Evolutionary conservation across 352 stramenopile species (phyloP).

Genomic region (Phytopythium montanum): DNA sequence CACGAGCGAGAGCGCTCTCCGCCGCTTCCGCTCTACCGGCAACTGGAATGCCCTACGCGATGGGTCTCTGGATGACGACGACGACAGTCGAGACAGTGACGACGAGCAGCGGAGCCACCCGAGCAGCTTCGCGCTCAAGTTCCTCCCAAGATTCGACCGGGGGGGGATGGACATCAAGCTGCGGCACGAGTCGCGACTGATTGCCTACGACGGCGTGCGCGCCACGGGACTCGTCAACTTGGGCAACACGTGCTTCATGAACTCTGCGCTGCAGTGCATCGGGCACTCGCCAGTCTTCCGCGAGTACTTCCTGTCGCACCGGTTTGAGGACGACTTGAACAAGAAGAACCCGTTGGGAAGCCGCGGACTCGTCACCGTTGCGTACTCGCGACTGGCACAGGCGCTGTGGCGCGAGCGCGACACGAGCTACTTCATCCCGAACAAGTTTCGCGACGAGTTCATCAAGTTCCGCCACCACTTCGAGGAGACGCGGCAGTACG

Average conservation of each 20-base stretch:
- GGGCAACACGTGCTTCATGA: slow-evolving; percentile 90
- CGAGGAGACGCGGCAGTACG: slow-evolving; percentile 90
- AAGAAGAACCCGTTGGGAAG: slow-evolving; percentile 91
- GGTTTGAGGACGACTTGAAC: slow-evolving; percentile 93
- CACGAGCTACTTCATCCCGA: slow-evolving; percentile 41
- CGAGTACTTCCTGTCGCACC: slow-evolving; percentile 93
- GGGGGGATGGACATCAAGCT: slow-evolving; percentile 13
- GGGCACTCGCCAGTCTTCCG: slow-evolving; percentile 92
- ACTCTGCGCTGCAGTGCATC: slow-evolving; percentile 91
- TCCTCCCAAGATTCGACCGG: slow-evolving; percentile 2
- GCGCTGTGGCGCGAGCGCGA: slow-evolving; percentile 59
- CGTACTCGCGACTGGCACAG: slow-evolving; percentile 83
- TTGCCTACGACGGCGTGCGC: slow-evolving; percentile 33
- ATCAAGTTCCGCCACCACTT: slow-evolving; percentile 57
- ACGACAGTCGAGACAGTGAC: slow-evolving; percentile 9
- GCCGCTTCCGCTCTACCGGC: slow-evolving; percentile 29
- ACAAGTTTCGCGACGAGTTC: slow-evolving; percentile 68
- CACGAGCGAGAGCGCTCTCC: slow-evolving; percentile 24
- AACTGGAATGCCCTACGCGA: slow-evolving; percentile 30
- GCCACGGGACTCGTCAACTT: slow-evolving; percentile 75
- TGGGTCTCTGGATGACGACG: slow-evolving; percentile 23
- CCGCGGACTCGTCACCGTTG: slow-evolving; percentile 85
- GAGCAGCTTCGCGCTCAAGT: slow-evolving; percentile 1
- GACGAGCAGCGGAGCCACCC: not conserved
- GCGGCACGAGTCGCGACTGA: slow-evolving; percentile 23